Percentiles rank a stretch among this genome's conserved stretches.
Evolutionary conservation across 208 protist genomes (phyloP).

Genomic region (Wallacemonas sp.): DNA sequence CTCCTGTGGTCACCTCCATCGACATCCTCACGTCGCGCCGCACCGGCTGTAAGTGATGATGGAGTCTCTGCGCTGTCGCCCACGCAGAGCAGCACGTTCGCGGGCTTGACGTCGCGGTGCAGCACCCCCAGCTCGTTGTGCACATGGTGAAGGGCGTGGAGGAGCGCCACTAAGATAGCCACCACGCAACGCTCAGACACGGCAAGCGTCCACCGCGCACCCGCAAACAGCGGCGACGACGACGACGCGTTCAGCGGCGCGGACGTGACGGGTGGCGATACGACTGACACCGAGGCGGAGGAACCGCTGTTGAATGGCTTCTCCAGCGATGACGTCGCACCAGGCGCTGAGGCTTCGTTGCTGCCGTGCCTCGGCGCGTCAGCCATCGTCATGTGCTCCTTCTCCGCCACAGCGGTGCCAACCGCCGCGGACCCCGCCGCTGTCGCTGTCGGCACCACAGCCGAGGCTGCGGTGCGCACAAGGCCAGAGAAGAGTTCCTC

Average conservation of each 20-base stretch:
- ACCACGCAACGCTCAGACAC: constrained; percentile 27
- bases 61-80: constrained; percentile 10
- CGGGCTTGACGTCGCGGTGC: constrained; percentile 88
- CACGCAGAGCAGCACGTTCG: constrained; percentile 72
- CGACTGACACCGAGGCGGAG: no score
- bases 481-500: not conserved
- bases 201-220: constrained; percentile 6
- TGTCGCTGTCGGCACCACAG: no score
- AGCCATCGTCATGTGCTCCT: no score
- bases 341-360: no score
- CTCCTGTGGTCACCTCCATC: no score
- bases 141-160: constrained; percentile 29
- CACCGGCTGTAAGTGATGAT: constrained; percentile 27
- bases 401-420: no score
- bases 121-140: constrained; percentile 52
- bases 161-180: constrained; percentile 27
- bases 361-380: no score
- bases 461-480: not conserved
- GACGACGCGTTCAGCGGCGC: no score
- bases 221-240: not conserved
- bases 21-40: not conserved
- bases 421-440: no score
- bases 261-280: no score
- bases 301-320: no score
- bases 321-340: no score